phyloP scores from a whole-genome alignment of 257 asterid species.

The Solanum clarkiae region DNA sequence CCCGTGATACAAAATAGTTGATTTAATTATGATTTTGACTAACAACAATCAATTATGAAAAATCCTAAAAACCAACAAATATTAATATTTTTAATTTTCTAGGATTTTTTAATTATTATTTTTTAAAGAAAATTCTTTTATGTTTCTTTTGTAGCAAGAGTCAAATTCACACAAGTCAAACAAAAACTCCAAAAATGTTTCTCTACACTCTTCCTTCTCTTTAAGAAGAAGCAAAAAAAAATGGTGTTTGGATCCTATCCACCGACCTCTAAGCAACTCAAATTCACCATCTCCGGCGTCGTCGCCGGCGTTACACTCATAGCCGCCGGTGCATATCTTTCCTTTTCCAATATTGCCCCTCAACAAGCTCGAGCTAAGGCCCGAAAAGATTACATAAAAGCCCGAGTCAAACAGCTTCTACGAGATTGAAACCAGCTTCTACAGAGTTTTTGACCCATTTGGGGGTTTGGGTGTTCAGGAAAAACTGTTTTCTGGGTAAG shows the following conservation, averaged over 20 bases:
- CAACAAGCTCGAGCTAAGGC: constrained; percentile 46
- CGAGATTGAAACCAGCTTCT: constrained; percentile 6
- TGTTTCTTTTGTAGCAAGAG: neutral
- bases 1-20: too few species aligned
- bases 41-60: too few species aligned
- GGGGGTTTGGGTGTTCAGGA: neutral
- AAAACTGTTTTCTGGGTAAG: neutral
- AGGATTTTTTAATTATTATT: neutral
- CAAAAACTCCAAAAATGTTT: neutral
- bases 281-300: constrained; percentile 28
- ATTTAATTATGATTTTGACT: too few species aligned
- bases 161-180: neutral
- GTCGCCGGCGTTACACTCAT: constrained; percentile 25
- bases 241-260: constrained; percentile 28
- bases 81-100: too few species aligned
- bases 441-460: neutral
- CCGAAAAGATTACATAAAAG: constrained; percentile 33
- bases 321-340: constrained; percentile 32
- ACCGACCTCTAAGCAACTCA: constrained; percentile 24
- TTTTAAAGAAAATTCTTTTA: neutral
- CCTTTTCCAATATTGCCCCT: constrained; percentile 35
- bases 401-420: constrained; percentile 34
- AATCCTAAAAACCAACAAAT: too few species aligned
- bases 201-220: neutral
- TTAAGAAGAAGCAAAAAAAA: neutral